Percentiles rank a stretch among this genome's conserved stretches.
Conservation (phyloP, 2,329 filamentous ascomycete species). For the Stagonosporopsis tanaceti region DNA sequence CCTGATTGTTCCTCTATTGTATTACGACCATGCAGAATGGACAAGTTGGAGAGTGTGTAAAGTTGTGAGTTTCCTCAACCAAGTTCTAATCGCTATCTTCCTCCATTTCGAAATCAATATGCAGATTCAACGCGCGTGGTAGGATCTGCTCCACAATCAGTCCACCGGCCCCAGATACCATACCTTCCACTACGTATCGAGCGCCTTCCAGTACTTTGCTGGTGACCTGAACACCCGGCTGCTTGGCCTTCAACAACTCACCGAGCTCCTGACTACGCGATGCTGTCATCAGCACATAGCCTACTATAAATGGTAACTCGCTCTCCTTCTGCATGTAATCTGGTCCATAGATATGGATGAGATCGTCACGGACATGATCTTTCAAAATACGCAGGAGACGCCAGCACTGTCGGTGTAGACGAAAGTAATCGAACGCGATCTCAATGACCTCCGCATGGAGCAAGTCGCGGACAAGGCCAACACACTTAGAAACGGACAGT, state of each 20-base stretch:
- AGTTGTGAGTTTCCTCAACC: no score
- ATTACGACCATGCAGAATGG: no score
- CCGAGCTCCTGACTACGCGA: conserved; percentile 14
- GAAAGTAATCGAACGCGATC: conserved; percentile 53
- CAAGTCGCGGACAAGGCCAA: conserved; percentile 37
- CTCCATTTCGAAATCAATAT: not conserved
- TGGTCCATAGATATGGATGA: conserved; percentile 46
- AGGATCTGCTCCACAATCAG: conserved; percentile 7
- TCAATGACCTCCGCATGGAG: conserved; percentile 51
- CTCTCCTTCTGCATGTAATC: conserved; percentile 51
- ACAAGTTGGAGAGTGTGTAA: no score
- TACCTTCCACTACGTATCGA: not conserved
- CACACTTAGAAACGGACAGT: conserved; percentile 13
- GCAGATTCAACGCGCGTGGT: not conserved
- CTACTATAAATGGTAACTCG: conserved; percentile 53
- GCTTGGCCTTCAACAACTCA: not conserved
- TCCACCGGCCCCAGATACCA: not conserved
- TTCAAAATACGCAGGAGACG: conserved; percentile 46
- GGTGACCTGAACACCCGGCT: conserved; percentile 1
- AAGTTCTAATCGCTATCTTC: not conserved
- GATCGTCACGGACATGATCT: conserved; percentile 38
- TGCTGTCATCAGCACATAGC: conserved; percentile 51
- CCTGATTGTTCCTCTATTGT: no score
- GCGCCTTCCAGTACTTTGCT: conserved; percentile 4
- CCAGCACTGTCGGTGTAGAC: conserved; percentile 55